A percentile compares a stretch with the other conserved stretches of the same genome.
Evolutionary conservation across 2,329 filamentous ascomycete genomes (phyloP).

Genomic region (Colletotrichum noveboracense): DNA sequence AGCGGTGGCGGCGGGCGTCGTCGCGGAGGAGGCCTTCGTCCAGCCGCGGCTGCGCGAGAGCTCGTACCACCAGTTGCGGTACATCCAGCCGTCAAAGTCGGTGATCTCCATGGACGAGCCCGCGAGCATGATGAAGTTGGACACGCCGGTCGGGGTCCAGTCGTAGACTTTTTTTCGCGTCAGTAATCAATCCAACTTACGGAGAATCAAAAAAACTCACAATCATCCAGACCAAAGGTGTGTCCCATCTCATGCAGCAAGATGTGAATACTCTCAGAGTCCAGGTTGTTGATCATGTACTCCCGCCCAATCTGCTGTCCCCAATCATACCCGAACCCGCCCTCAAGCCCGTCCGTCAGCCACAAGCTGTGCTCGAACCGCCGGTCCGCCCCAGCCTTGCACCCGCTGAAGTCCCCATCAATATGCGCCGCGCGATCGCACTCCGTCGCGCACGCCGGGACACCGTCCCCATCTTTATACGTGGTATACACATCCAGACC

Average conservation of each 20-base stretch:
- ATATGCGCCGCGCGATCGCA: constrained; percentile 50
- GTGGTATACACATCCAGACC: constrained; percentile 44
- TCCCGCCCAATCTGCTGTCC: constrained; percentile 47
- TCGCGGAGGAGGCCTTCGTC: neutral
- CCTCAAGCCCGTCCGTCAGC: constrained; percentile 48
- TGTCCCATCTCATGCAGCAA: constrained; percentile 51
- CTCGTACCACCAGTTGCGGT: constrained; percentile 49
- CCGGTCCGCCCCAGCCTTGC: constrained; percentile 37
- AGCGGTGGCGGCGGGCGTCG: neutral
- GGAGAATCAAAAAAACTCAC: neutral
- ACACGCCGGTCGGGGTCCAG: constrained; percentile 46
- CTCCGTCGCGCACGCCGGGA: constrained; percentile 42
- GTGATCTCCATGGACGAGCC: constrained; percentile 45
- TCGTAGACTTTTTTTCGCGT: constrained; percentile 19
- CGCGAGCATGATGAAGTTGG: constrained; percentile 50
- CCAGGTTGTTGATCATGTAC: constrained; percentile 44
- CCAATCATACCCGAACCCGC: constrained; percentile 51
- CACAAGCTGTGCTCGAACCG: constrained; percentile 52
- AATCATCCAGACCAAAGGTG: constrained; percentile 45
- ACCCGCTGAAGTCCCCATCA: constrained; percentile 42
- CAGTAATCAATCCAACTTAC: neutral
- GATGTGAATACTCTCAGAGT: constrained; percentile 45
- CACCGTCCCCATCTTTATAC: constrained; percentile 39
- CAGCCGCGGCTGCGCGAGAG: constrained; percentile 32
- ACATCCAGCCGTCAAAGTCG: constrained; percentile 55